Base-by-base conservation (phyloP, 2,329 filamentous ascomycete species). In the Lizonia empirigonia region DNA sequence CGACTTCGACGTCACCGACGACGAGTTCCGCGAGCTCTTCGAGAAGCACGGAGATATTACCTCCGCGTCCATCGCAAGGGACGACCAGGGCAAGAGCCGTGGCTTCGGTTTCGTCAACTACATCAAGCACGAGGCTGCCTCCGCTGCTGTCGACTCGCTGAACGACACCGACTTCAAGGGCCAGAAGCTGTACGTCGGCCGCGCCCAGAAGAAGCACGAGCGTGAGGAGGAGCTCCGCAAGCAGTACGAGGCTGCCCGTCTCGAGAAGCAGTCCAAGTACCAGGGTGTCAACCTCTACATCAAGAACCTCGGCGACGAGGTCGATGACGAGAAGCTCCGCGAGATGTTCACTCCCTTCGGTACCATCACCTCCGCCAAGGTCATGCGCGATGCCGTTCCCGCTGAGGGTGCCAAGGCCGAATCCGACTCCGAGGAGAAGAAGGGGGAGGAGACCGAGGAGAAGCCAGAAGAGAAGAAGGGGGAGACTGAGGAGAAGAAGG, bases 151-250 rank as follows among this genome's bases (percentile, higher is more conserved):
- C 52, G 92, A 97, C 0, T 87, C 91, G 62, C 86, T 99, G 62
- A 93, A 99, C 76, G 87, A 90, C 73, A 91, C 86, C 69, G 92
- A 97, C 44, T 91, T 96, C 83, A 89, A 89, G 72, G 89, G 90
- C 56, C 91, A 97, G 82, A 94, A 95, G 74, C 85, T 99, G 55
- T 99, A 99, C 73, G 94, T 99, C 64, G 94, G 94, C 65, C 92
- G 94, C 75, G 94, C 94, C 51, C 94, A 97, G 83, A 99, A 99
- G 90, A 99, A 99, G 85, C 94, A 97, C 76, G 94, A 99, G 82
- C 94, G 94, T 70, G 94, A 99, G 82, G 94, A 99, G 81, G 94
- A 99, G 80, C 87, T 99, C 56, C 92, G 94, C 80, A 96, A 91
- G 83, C 96, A 96, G 72, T 97, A 99, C 77, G 94, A 99, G 79